Percentiles rank a stretch among this genome's conserved stretches.
These are phyloP conservation scores for Cryptosporidium andersoni DNA, from an alignment of 169 alveolate genomes.

Conservation along the genomic window DNA sequence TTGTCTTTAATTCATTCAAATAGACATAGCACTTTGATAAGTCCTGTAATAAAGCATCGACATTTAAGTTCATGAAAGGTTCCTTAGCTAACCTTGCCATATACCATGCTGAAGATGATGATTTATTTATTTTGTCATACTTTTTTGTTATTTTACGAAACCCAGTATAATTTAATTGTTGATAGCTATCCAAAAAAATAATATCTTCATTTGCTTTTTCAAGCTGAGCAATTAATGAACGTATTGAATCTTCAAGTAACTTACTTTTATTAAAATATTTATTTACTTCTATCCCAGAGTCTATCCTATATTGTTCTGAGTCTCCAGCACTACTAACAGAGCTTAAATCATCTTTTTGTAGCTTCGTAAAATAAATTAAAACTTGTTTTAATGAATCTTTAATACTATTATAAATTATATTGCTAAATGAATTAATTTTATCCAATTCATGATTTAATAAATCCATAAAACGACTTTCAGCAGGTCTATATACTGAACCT, in stretches of 20 bases:
- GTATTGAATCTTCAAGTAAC: slow-evolving; percentile 35
- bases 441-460: slow-evolving; percentile 79
- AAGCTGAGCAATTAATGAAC: slow-evolving; percentile 50
- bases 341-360: neutral
- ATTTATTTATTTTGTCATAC: slow-evolving; percentile 78
- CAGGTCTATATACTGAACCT: slow-evolving; percentile 78
- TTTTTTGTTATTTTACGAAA: slow-evolving; percentile 82
- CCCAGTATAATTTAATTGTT: slow-evolving; percentile 77
- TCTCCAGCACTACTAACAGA: neutral
- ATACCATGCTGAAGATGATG: slow-evolving; percentile 75
- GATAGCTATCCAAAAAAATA: slow-evolving; percentile 75
- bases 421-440: slow-evolving; percentile 77
- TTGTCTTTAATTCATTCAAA: slow-evolving; percentile 15
- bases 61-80: slow-evolving; percentile 73
- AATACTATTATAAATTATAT: slow-evolving; percentile 34
- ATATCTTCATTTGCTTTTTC: slow-evolving; percentile 72
- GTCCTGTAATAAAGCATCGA: slow-evolving; percentile 68
- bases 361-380: slow-evolving; percentile 4
- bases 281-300: neutral
- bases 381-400: slow-evolving; percentile 53
- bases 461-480: slow-evolving; percentile 81
- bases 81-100: slow-evolving; percentile 75
- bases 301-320: neutral
- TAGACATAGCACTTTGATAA: slow-evolving; percentile 25
- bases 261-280: slow-evolving; percentile 6